phyloP scores from a whole-genome alignment of 192 early-diverging fungal species.

The Allomyces javanicus region DNA sequence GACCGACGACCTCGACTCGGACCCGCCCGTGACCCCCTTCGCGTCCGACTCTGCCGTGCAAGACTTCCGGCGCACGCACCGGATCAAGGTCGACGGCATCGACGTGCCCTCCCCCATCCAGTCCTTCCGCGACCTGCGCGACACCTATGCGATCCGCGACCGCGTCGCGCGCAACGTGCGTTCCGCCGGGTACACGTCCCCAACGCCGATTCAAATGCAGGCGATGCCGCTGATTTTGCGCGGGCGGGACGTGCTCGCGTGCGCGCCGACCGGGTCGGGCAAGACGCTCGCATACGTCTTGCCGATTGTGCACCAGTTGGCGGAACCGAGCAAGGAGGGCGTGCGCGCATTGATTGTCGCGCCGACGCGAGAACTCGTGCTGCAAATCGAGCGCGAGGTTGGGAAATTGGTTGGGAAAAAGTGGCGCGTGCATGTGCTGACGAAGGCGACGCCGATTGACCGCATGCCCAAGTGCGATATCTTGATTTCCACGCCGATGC shows the following conservation, averaged over 20 bases:
- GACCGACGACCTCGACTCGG: constrained; percentile 4
- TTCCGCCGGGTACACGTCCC: constrained; percentile 42
- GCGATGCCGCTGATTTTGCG: constrained; percentile 71
- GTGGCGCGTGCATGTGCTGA: constrained; percentile 63
- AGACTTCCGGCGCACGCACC: constrained; percentile 51
- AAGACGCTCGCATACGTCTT: constrained; percentile 90
- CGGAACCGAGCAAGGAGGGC: constrained; percentile 52
- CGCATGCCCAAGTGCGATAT: constrained; percentile 40
- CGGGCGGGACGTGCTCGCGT: constrained; percentile 81
- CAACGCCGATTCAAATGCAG: constrained; percentile 91
- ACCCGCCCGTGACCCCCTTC: constrained; percentile 12
- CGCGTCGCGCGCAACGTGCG: constrained; percentile 56
- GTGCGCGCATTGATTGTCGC: constrained; percentile 80
- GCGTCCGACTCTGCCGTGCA: constrained; percentile 14
- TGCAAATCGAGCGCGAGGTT: constrained; percentile 68
- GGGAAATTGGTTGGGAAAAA: constrained; percentile 53
- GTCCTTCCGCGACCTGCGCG: constrained; percentile 56
- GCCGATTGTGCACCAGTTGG: constrained; percentile 71
- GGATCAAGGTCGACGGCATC: constrained; percentile 66
- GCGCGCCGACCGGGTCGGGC: constrained; percentile 93
- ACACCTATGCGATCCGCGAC: constrained; percentile 42
- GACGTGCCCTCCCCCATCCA: constrained; percentile 71
- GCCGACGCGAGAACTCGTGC: constrained; percentile 82
- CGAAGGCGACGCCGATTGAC: constrained; percentile 44
- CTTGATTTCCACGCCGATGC: constrained; percentile 76